These are phyloP conservation scores for Dichotomocladium elegans DNA, from an alignment of 371 early-diverging fungal genomes.

Conservation along the genomic window DNA sequence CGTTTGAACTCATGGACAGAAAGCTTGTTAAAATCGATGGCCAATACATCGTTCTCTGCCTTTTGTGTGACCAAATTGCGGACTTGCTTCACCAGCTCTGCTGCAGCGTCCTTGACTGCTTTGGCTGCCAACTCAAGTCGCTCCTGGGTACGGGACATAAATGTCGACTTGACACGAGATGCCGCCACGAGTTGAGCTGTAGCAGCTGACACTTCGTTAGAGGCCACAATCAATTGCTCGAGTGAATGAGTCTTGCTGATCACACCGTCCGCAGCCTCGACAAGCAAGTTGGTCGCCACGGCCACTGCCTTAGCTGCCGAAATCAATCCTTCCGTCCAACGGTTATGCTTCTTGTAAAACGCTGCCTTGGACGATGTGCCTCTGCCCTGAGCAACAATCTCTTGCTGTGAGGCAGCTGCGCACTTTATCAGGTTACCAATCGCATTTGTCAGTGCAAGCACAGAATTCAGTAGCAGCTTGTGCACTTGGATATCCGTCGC, in stretches of 20 bases:
- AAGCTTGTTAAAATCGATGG: slow-evolving; percentile 72
- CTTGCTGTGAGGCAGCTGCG: slow-evolving; percentile 93
- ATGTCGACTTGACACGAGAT: slow-evolving; percentile 89
- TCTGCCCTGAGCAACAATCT: slow-evolving; percentile 93
- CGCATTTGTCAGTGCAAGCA: slow-evolving; percentile 90
- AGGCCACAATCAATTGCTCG: slow-evolving; percentile 94
- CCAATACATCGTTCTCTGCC: slow-evolving; percentile 35
- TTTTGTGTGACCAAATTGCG: slow-evolving; percentile 79
- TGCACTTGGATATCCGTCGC: slow-evolving; percentile 85
- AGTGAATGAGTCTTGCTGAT: slow-evolving; percentile 86
- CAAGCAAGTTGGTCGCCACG: slow-evolving; percentile 83
- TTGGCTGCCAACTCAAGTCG: slow-evolving; percentile 89
- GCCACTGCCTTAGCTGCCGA: slow-evolving; percentile 96
- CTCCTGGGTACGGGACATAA: slow-evolving; percentile 89
- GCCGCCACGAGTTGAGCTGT: slow-evolving; percentile 97
- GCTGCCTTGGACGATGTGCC: slow-evolving; percentile 81
- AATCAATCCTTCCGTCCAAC: slow-evolving; percentile 98
- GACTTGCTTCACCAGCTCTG: slow-evolving; percentile 88
- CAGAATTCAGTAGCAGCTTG: slow-evolving; percentile 84
- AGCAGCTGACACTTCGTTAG: slow-evolving; percentile 93
- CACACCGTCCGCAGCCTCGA: slow-evolving; percentile 96
- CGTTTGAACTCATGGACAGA: slow-evolving; percentile 91
- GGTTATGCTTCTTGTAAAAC: slow-evolving; percentile 97
- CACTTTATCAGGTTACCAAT: slow-evolving; percentile 92
- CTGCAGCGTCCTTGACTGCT: slow-evolving; percentile 89